These are phyloP conservation scores for Pseudoneurospora amorphoporcata DNA, from an alignment of 495 filamentous ascomycete genomes.

Conservation along the genomic window DNA sequence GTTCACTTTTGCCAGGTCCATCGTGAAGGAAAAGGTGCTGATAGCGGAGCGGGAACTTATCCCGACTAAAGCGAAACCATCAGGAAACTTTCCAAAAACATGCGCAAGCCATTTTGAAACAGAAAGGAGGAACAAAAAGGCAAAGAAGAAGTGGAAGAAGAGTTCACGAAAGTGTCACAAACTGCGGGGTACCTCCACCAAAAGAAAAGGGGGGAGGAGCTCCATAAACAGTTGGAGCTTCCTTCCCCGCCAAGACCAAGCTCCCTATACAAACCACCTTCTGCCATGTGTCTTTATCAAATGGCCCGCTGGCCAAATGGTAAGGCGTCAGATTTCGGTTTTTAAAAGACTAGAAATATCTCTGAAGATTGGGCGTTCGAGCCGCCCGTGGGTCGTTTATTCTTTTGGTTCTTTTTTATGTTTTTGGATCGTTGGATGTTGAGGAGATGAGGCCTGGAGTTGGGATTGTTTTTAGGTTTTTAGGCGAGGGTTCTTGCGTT, in stretches of 20 bases:
- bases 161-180: background rate
- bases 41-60: background rate
- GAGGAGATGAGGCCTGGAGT: background rate
- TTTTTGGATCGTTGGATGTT: background rate
- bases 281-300: background rate
- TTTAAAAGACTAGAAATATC: background rate
- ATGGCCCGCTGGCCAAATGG: constrained; percentile 12
- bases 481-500: background rate
- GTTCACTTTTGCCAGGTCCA: background rate
- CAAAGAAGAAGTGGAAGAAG: background rate
- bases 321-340: constrained; percentile 17
- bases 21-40: background rate
- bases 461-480: background rate
- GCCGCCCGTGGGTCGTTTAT: background rate
- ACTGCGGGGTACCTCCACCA: background rate
- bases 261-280: background rate
- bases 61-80: background rate
- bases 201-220: background rate
- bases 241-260: background rate
- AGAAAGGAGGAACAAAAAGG: background rate
- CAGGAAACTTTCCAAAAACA: background rate
- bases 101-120: background rate
- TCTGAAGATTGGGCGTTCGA: background rate
- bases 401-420: background rate
- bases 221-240: background rate